Conservation (phyloP, 495 filamentous ascomycete genomes). For the Annulohypoxylon nitens region DNA sequence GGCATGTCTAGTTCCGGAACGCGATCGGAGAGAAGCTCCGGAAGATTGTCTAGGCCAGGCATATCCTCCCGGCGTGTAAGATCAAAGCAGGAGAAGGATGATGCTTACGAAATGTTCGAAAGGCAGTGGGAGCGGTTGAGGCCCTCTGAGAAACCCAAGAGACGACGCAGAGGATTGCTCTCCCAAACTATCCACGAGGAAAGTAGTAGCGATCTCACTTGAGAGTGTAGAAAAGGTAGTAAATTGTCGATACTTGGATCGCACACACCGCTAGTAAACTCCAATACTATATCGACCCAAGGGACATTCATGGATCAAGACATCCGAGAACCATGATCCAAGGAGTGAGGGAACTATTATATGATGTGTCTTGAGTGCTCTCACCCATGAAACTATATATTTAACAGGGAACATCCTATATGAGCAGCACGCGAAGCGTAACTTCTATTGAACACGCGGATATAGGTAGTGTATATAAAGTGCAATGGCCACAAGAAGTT, state of each 20-base stretch:
- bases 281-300: background rate
- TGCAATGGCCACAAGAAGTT: background rate
- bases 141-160: conserved; percentile 48
- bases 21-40: conserved; percentile 38
- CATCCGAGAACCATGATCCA: background rate
- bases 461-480: conserved; percentile 3
- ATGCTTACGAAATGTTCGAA: conserved; percentile 38
- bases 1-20: conserved; percentile 20
- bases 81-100: conserved; percentile 28
- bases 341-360: too few species aligned
- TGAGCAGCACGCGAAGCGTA: background rate
- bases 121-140: conserved; percentile 46
- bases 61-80: conserved; percentile 10
- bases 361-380: too few species aligned
- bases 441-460: background rate
- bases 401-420: background rate
- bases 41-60: conserved; percentile 9
- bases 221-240: background rate
- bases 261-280: conserved; percentile 5
- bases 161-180: conserved; percentile 58
- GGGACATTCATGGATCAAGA: background rate
- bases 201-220: conserved; percentile 61
- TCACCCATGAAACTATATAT: background rate
- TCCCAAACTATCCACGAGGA: conserved; percentile 76
- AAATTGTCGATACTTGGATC: background rate